phyloP scores from a whole-genome alignment of 2,329 filamentous ascomycete genomes.

The Chaetomiaceae sp. region DNA sequence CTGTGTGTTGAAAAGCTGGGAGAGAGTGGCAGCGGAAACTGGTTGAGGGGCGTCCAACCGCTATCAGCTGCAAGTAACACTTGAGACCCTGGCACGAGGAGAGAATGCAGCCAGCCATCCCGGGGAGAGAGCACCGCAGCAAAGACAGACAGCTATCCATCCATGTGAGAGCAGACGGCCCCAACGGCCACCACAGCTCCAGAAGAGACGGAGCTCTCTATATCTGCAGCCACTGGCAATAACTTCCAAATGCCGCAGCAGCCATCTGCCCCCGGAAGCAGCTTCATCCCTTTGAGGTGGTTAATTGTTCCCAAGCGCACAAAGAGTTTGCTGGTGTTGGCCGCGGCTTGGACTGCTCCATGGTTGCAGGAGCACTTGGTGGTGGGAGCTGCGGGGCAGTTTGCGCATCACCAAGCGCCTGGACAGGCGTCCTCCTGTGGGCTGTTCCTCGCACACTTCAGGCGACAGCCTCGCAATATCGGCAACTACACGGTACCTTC shows the following conservation, averaged over 20 bases:
- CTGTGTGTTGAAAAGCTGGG: slow-evolving; percentile 23
- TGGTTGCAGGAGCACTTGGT: slow-evolving; percentile 1
- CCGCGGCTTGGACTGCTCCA: not conserved
- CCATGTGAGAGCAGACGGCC: slow-evolving; percentile 16
- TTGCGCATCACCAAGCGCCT: slow-evolving; percentile 6
- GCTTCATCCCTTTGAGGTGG: slow-evolving; percentile 9
- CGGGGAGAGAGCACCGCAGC: slow-evolving; percentile 21
- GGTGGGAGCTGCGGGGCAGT: slow-evolving; percentile 16
- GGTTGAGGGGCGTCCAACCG: slow-evolving; percentile 14
- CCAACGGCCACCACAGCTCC: slow-evolving; percentile 9
- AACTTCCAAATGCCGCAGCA: slow-evolving; percentile 19
- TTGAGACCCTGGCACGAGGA: slow-evolving; percentile 19
- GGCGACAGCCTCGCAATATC: not conserved
- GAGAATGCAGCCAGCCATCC: slow-evolving; percentile 9
- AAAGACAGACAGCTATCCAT: slow-evolving; percentile 15
- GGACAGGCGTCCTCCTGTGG: not conserved
- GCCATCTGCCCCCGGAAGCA: slow-evolving; percentile 8
- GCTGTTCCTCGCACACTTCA: not conserved
- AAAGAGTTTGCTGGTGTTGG: slow-evolving; percentile 11
- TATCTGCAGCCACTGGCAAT: slow-evolving; percentile 20
- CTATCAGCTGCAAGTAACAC: slow-evolving; percentile 23
- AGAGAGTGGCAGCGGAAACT: slow-evolving; percentile 20
- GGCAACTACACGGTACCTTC: not conserved
- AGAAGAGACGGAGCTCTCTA: slow-evolving; percentile 1
- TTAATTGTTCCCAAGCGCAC: slow-evolving; percentile 18